Percentiles rank a stretch among this genome's conserved stretches.
Conservation (phyloP, 257 asterid genomes). For the Mitragyna speciosa region DNA sequence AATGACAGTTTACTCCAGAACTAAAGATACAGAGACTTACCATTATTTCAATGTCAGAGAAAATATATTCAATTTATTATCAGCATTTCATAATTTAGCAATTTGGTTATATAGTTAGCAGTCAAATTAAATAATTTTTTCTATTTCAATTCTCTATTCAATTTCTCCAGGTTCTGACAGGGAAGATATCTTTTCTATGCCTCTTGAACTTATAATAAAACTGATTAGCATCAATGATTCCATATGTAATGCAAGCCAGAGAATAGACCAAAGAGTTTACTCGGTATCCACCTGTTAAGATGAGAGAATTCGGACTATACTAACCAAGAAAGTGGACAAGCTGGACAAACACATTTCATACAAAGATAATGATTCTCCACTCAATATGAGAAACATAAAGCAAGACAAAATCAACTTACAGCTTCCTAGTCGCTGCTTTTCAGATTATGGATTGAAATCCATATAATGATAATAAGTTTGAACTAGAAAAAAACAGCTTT, state of each 20-base stretch:
- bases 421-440: too few relatives aligned
- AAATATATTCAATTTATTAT: neutral
- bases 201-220: neutral
- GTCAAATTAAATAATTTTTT: neutral
- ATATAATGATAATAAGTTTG: too few relatives aligned
- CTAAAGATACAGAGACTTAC: neutral
- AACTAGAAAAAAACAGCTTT: too few relatives aligned
- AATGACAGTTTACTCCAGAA: neutral
- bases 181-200: neutral
- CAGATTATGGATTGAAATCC: too few relatives aligned
- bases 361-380: neutral
- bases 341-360: neutral
- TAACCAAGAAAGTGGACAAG: neutral
- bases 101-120: neutral
- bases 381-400: neutral
- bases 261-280: neutral
- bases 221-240: neutral
- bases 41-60: neutral
- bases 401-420: too few relatives aligned
- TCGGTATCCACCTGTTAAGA: neutral
- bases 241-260: neutral
- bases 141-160: neutral
- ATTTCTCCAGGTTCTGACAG: neutral
- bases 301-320: neutral
- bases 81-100: neutral